Base-by-base conservation (phyloP, 2,329 filamentous ascomycete species). In the Leptosphaerulina australis region DNA sequence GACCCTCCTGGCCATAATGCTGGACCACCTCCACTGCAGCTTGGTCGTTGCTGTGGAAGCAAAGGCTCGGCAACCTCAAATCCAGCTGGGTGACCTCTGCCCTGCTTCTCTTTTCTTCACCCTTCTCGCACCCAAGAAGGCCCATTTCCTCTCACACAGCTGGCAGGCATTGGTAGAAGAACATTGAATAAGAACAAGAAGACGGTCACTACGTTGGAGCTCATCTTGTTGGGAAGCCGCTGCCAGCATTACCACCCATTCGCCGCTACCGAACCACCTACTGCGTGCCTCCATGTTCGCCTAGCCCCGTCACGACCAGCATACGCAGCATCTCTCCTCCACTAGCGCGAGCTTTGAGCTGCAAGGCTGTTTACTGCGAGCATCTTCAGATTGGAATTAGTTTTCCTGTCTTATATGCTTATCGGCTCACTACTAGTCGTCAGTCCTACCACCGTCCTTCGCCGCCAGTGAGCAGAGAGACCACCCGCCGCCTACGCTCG, bases 71-170 rank as follows among this genome's bases (percentile, higher is more conserved):
- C 65, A 67, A 64, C 66, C 64, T 71, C 68, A 69, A 64, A 66
- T 60, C 66, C 64, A 68, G 65, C 68, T 69, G 67, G 61, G 66
- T 63, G 62, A 63, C 60, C 59, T 60, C 38, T 36, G 53, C 58
- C 50, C 55, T 52, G 46, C 56, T 54, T 58, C 62, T 60, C 60
- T 63, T 62, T 60, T 62, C 60, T 58, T 60, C 62, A 69, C 60
- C 70, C 69, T 73, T 73, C 71, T 71, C 63, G 66, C 67, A 64
- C 67, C 66, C 67, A 65, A 73, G 68, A 72, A 72, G 69, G 69
- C 64, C 41, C 57, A 52, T 53, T 55, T 54, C 55, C 62, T 52
- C 59, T 53, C 15, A 9, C 31, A 43, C 41, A 31, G 40, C 48
- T 37, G 48, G 48, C 37, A 44, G 47, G 39, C 39, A 14, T 24